Evolutionary conservation across 1,139 yeast genomes (phyloP).

Genomic region (Saccharomycopsis hybrid): DNA sequence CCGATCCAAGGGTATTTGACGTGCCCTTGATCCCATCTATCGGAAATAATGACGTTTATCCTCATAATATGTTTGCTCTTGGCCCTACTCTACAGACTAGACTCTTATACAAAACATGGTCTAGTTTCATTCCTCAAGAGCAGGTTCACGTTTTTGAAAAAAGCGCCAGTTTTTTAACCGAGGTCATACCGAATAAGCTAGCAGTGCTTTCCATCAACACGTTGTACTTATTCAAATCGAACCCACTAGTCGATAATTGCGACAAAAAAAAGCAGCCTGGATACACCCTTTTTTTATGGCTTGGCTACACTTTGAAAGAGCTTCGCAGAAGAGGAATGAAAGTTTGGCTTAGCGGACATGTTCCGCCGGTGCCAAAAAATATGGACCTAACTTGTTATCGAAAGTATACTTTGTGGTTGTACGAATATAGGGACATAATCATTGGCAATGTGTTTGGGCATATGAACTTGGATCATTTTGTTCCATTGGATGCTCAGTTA

Average conservation of each 20-base stretch:
- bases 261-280: conserved; percentile 72
- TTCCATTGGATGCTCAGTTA: conserved; percentile 64
- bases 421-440: conserved; percentile 76
- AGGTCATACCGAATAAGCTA: conserved; percentile 68
- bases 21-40: conserved; percentile 58
- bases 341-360: conserved; percentile 85
- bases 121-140: conserved; percentile 64
- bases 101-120: conserved; percentile 68
- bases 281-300: conserved; percentile 67
- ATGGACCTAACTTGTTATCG: conserved; percentile 65
- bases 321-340: conserved; percentile 70
- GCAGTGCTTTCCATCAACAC: conserved; percentile 79
- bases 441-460: conserved; percentile 83
- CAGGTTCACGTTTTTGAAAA: conserved; percentile 69
- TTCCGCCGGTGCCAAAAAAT: conserved; percentile 78
- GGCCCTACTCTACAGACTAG: conserved; percentile 85
- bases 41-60: conserved; percentile 86
- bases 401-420: conserved; percentile 69
- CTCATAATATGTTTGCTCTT: conserved; percentile 75
- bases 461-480: conserved; percentile 82
- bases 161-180: conserved; percentile 69
- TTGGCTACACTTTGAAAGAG: conserved; percentile 67
- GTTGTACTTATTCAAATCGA: conserved; percentile 63
- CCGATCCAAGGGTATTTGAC: conserved; percentile 38
- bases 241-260: conserved; percentile 80